Evolutionary conservation across 805 yeast genomes (phyloP).

Genomic region (Zygosaccharomyces siamensis): DNA sequence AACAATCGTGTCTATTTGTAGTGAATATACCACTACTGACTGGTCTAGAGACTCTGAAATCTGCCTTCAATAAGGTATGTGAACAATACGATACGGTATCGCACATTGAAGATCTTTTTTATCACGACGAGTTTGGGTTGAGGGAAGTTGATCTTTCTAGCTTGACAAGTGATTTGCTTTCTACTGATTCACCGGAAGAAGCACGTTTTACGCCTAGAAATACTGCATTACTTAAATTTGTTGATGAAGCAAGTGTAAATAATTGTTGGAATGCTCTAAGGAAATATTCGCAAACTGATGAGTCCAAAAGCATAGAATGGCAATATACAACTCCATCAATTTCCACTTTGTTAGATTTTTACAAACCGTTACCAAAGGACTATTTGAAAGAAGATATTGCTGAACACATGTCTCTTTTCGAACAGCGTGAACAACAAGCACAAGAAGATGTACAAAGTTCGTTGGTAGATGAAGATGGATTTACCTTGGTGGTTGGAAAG

Average conservation of each 20-base stretch:
- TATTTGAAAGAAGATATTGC: slow-evolving; percentile 54
- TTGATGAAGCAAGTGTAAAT: slow-evolving; percentile 59
- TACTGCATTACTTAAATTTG: slow-evolving; percentile 66
- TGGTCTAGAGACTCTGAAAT: slow-evolving; percentile 47
- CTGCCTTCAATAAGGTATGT: slow-evolving; percentile 53
- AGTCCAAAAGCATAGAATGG: slow-evolving; percentile 37
- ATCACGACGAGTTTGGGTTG: slow-evolving; percentile 42
- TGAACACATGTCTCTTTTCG: slow-evolving; percentile 60
- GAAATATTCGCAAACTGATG: slow-evolving; percentile 49
- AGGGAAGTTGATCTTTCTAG: slow-evolving; percentile 49
- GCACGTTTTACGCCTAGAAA: slow-evolving; percentile 58
- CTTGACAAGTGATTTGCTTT: slow-evolving; percentile 53
- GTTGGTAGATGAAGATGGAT: slow-evolving; percentile 88
- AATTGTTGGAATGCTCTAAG: slow-evolving; percentile 53
- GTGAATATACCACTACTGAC: slow-evolving; percentile 71
- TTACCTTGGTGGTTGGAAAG: slow-evolving; percentile 82
- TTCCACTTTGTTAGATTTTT: slow-evolving; percentile 40
- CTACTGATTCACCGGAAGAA: slow-evolving; percentile 30
- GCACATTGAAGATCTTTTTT: slow-evolving; percentile 48
- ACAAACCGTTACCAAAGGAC: slow-evolving; percentile 44
- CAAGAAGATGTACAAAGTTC: slow-evolving; percentile 51
- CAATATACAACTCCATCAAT: slow-evolving; percentile 34
- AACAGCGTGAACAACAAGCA: slow-evolving; percentile 60
- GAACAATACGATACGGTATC: slow-evolving; percentile 45
- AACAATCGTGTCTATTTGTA: slow-evolving; percentile 58